Base-by-base conservation (phyloP, 2,329 filamentous ascomycete genomes). In the Alternaria viburni region DNA sequence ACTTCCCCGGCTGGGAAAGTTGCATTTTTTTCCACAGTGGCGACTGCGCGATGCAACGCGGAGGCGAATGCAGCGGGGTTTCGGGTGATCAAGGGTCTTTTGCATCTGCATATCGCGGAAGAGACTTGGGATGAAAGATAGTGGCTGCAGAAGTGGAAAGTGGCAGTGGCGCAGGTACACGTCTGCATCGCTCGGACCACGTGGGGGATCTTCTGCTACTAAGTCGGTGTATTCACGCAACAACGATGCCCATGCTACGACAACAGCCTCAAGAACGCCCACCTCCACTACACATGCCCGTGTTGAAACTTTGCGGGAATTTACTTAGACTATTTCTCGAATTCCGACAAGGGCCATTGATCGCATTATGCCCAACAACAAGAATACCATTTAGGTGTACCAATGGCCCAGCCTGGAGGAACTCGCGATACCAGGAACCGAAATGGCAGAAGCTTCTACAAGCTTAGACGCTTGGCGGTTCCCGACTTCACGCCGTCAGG, bases 1-100 rank as follows among this genome's bases (percentile, higher is more conserved):
- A 23, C 57, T 64, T 65, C 69, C 68, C 66, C 69, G 62, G 51
- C 45, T 25, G 46, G 49, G 43, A 45, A 30, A 21, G 52, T 50
- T 45, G 57, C 58, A 64, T 36, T 50, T 61, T 65, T 28, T 61
- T 62, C 43, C 61, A 58, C 55, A 54, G 70, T 72, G 71, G 71
- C 71, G 62, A 74, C 60, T 17, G 45, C 46, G 13, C 41, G 26
- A 46, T 57, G 47, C 62, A 54, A 59, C 54, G 32, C 43, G 54
- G 21, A 47, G 36, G 54, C 59, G 32, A 52, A 25, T 25, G 36
- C 19, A 51, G 30, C 47, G 25, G 21, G 41, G 21, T 32, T 17
- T 41, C 21, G 46, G 32, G 13, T 26, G 36, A 21, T 26, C 26
- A 12, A 51, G 30, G 44, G 32, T 25, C 9, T 23, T 10, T 21